Evolutionary conservation across 2,329 filamentous ascomycete species (phyloP).

Genomic region (Pestalotiopsis fici): DNA sequence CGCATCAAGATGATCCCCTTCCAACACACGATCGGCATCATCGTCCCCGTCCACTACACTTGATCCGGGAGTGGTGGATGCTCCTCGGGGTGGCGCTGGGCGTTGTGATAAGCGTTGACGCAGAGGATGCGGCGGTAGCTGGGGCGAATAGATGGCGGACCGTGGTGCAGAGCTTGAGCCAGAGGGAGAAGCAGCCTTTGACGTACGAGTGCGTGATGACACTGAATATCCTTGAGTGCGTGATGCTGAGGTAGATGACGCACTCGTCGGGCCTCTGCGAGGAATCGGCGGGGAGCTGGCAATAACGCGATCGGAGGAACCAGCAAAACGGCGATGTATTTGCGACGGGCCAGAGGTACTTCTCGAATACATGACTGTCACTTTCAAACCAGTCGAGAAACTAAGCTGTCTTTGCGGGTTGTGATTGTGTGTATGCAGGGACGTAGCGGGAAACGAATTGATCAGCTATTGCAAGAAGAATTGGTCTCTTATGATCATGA

Average conservation of each 20-base stretch:
- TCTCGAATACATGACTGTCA: neutral
- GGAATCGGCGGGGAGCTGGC: constrained; percentile 12
- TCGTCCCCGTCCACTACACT: constrained; percentile 17
- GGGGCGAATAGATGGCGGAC: constrained; percentile 23
- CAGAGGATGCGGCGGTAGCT: constrained; percentile 20
- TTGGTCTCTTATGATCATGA: too few species aligned
- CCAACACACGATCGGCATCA: neutral
- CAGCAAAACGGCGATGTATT: neutral
- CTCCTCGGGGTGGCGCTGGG: constrained; percentile 17
- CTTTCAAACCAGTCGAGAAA: neutral
- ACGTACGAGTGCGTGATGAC: neutral
- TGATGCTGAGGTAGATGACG: neutral
- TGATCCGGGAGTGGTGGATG: constrained; percentile 11
- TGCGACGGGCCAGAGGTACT: neutral
- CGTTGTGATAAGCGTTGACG: constrained; percentile 24
- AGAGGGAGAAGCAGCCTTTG: constrained; percentile 2
- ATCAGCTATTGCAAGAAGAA: too few species aligned
- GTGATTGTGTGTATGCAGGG: too few species aligned
- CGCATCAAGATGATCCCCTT: constrained; percentile 21
- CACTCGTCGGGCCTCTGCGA: neutral
- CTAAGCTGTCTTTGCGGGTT: too few species aligned
- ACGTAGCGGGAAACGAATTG: too few species aligned
- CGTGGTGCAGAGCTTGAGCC: constrained; percentile 11
- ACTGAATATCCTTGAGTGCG: neutral
- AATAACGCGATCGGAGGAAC: constrained; percentile 9